These are phyloP conservation scores for Aspergillus costaricaensis DNA, from an alignment of 2,329 filamentous ascomycete species.

Conservation along the genomic window DNA sequence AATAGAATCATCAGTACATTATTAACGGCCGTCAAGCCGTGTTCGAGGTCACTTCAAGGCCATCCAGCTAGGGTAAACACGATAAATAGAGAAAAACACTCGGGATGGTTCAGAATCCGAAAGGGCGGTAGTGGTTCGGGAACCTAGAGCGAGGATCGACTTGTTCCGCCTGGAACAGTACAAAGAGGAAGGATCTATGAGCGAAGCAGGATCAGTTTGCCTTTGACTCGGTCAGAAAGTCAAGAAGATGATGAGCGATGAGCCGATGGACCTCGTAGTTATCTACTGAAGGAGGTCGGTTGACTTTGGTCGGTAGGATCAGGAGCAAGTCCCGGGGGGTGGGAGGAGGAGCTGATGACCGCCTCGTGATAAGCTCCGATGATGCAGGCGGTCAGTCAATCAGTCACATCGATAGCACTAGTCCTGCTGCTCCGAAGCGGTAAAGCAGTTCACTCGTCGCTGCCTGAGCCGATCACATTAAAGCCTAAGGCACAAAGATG, in stretches of 20 bases:
- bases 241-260: neutral
- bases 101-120: neutral
- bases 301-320: conserved; percentile 7
- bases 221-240: neutral
- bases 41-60: conserved; percentile 11
- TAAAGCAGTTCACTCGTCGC: neutral
- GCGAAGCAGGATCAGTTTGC: neutral
- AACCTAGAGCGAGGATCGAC: neutral
- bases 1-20: conserved; percentile 16
- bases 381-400: conserved; percentile 22
- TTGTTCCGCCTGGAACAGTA: neutral
- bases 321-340: neutral
- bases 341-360: conserved; percentile 8
- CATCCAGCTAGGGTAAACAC: conserved; percentile 13
- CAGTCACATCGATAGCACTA: neutral
- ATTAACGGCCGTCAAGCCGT: conserved; percentile 14
- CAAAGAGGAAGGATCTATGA: neutral
- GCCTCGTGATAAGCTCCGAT: conserved; percentile 20
- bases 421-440: neutral
- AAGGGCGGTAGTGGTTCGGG: neutral
- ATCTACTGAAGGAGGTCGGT: conserved; percentile 1
- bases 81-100: neutral
- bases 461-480: conserved; percentile 17
- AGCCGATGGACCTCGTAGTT: neutral
- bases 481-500: no score